Conservation (phyloP, 2,329 filamentous ascomycete genomes). For the Aspergillus ochraceus region DNA sequence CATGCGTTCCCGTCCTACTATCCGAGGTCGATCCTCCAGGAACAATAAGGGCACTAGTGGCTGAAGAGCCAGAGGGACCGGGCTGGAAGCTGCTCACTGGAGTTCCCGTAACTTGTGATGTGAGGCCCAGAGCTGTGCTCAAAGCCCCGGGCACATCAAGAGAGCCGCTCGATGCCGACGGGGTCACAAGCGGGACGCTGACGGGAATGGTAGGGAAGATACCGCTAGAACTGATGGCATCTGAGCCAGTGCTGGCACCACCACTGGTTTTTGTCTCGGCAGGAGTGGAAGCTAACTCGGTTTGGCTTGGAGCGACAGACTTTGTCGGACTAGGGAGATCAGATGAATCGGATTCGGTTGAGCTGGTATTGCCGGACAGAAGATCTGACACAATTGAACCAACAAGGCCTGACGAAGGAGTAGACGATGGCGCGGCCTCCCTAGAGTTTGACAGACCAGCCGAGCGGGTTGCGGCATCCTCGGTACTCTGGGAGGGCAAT, state of each 20-base stretch:
- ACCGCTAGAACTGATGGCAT: not conserved
- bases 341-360: no score
- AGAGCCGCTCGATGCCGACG: constrained; percentile 1
- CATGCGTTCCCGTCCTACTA: not conserved
- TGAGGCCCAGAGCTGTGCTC: constrained; percentile 12
- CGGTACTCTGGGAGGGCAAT: not conserved
- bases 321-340: not conserved
- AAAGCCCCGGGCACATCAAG: constrained; percentile 6
- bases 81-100: not conserved
- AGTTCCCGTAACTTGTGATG: not conserved
- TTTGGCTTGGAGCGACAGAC: not conserved
- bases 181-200: constrained; percentile 25
- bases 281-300: not conserved
- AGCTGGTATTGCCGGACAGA: no score
- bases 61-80: not conserved
- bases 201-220: constrained; percentile 25
- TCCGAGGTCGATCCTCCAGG: not conserved
- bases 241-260: not conserved
- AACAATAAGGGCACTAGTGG: constrained; percentile 16
- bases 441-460: not conserved
- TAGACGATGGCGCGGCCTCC: not conserved
- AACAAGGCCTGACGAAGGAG: not conserved
- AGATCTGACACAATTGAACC: not conserved
- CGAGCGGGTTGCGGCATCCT: not conserved
- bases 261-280: not conserved